Evolutionary conservation across 345 rosid species (phyloP).

Genomic region (Noccaea caerulescens): DNA sequence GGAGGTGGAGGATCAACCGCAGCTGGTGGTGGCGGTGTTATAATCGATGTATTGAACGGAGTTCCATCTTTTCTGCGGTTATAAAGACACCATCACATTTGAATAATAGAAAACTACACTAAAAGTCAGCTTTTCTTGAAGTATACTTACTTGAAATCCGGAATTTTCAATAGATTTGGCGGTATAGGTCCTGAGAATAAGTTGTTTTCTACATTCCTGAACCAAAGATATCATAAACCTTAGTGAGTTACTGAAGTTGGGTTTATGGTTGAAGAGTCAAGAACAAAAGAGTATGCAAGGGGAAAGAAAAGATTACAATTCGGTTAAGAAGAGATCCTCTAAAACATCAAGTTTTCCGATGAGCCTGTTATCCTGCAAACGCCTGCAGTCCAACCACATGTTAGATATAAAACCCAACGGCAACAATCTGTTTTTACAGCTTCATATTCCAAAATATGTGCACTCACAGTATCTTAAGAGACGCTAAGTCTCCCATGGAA

Average conservation of each 20-base stretch:
- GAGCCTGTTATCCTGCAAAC: slow-evolving; percentile 81
- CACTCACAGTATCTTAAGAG: slow-evolving; percentile 78
- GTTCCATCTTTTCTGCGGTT: slow-evolving; percentile 86
- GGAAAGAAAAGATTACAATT: slow-evolving; percentile 57
- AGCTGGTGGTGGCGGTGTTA: slow-evolving; percentile 66
- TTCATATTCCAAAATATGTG: neutral
- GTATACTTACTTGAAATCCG: slow-evolving; percentile 67
- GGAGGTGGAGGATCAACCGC: slow-evolving; percentile 54
- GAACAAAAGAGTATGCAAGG: slow-evolving; percentile 22
- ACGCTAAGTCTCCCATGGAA: slow-evolving; percentile 65
- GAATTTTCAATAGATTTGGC: slow-evolving; percentile 59
- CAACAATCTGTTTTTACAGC: slow-evolving; percentile 9
- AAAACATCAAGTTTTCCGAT: slow-evolving; percentile 73
- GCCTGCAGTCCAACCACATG: slow-evolving; percentile 55
- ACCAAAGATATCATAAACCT: slow-evolving; percentile 22
- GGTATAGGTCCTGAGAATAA: slow-evolving; percentile 92
- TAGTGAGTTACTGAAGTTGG: slow-evolving; percentile 38
- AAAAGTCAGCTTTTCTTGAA: neutral
- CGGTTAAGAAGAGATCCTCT: slow-evolving; percentile 71
- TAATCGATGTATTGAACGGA: slow-evolving; percentile 80
- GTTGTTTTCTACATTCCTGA: slow-evolving; percentile 85
- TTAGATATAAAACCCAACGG: slow-evolving; percentile 22
- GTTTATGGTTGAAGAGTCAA: slow-evolving; percentile 23
- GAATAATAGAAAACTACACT: neutral
- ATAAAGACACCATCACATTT: slow-evolving; percentile 6